Evolutionary conservation across 805 yeast species (phyloP), one percentile per base, ranked within the genome.

Genomic region (Teunomyces gatunensis): DNA sequence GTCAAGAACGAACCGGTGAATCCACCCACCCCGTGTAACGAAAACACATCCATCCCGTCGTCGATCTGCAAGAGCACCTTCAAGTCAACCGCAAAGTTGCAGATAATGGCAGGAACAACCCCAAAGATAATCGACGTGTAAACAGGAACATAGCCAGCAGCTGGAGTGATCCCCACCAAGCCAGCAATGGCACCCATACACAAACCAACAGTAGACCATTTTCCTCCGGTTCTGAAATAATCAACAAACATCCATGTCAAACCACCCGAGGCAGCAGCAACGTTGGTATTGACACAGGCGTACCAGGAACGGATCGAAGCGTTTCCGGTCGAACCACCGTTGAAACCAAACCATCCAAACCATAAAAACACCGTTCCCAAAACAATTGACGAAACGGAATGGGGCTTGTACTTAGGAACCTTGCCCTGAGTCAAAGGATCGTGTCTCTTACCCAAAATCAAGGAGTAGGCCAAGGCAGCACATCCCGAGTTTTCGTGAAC

Each of bases 321-420:
- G 64, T 89, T 86, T 68, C 97, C 97, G 44, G 97, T 87, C 42
- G 97, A 89, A 60, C 98, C 98, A 69, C 97, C 97, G 79, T 94
- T 94, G 83, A 94, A 94, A 35, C 97, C 97, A 62, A 90, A 90
- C 99, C 99, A 94, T 32, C 98, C 99, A 60, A 94, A 90, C 97
- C 97, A 92, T 58, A 94, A 79, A 75, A 94, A 87, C 10, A 89
- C 85, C 17, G 97, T 90, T 47, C 99, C 99, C 49, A 94, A 71
- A 13, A 91, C 97, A 49, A 90, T 89, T 41, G 90, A 81, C 6
- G 96, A 80, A 33, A 92, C 96, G 18, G 94, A 86, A 67, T 92
- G 97, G 35, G 99, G 98, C 71, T 83, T 89, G 75, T 90, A 91
- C 65, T 86, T 86, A 53, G 97, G 97, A 56, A 89, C 76, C 54